Evolutionary conservation across 768 basidiomycete species (phyloP), one percentile per base, ranked within the genome.

Genomic region (Pleurotus djamor): DNA sequence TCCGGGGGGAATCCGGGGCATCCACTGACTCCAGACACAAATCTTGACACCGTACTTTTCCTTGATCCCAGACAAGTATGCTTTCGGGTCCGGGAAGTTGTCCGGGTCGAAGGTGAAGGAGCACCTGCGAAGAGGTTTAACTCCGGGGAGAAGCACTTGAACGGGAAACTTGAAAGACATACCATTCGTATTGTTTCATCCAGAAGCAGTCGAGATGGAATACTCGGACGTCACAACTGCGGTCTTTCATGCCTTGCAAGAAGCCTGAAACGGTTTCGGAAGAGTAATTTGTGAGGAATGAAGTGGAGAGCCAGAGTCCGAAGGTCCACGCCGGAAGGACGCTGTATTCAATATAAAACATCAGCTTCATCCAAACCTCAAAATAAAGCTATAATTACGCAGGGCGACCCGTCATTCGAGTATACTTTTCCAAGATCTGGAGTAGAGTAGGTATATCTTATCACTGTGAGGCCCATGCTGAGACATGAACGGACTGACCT

Each of bases 171-270:
- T n/a, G n/a, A n/a, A 28, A 3, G 21, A 28, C 50, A 56, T 47
- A 81, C 85, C 85, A 87, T 70, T 87, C 83, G 65, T 87, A 86
- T 68, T 83, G 82, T 64, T 85, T 85, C 85, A 86, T 87, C 85
- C 85, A 87, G 69, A 89, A 91, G 66, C 88, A 91, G 66, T 91
- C 89, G 43, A 91, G 67, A 64, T 92, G 89, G 74, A 91, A 87
- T 2, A 90, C 88, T 17, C 87, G 80, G 32, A 90, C 86, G 14
- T 76, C 77, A 62, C 86, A 85, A 58, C 81, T 72, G 36, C 86
- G 79, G 21, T 86, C 76, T 60, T 78, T 70, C 89, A 92, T 90
- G 10, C 88, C 89, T 67, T 88, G 74, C 59, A 92, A 71, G 74
- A 91, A 91, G 2, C 80, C 73, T 4, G 84, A 82, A 13, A 92